These are phyloP conservation scores for Celoporthe dispersa DNA, from an alignment of 2,329 filamentous ascomycete species.

Conservation along the genomic window DNA sequence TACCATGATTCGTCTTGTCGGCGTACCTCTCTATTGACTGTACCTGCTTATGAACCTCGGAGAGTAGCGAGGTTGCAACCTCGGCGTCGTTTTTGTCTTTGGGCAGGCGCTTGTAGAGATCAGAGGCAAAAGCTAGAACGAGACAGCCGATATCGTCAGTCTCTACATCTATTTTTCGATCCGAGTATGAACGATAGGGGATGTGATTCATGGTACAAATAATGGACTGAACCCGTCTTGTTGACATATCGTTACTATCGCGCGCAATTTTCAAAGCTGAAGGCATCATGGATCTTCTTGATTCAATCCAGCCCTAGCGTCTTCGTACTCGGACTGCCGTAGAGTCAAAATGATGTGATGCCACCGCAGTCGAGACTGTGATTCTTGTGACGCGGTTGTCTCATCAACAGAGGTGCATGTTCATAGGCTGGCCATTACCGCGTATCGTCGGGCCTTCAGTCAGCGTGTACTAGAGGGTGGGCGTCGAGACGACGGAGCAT, in stretches of 20 bases:
- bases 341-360: background rate
- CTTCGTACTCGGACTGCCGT: background rate
- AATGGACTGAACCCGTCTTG: constrained; percentile 14
- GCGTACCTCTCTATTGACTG: constrained; percentile 39
- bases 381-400: constrained; percentile 2
- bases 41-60: constrained; percentile 48
- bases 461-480: background rate
- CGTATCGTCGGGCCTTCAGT: background rate
- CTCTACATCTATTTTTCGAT: background rate
- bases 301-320: background rate
- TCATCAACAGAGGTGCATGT: background rate
- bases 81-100: constrained; percentile 35
- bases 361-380: constrained; percentile 4
- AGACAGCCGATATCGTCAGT: constrained; percentile 10
- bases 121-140: constrained; percentile 26
- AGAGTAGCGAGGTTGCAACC: constrained; percentile 40
- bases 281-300: constrained; percentile 12
- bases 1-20: constrained; percentile 37
- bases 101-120: constrained; percentile 37
- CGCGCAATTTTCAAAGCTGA: constrained; percentile 7
- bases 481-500: background rate
- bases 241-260: constrained; percentile 15
- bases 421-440: background rate
- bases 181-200: background rate
- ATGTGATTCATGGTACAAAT: constrained; percentile 14